These are phyloP conservation scores for Hypomyces perniciosus DNA, from an alignment of 2,329 filamentous ascomycete genomes.

Conservation along the genomic window DNA sequence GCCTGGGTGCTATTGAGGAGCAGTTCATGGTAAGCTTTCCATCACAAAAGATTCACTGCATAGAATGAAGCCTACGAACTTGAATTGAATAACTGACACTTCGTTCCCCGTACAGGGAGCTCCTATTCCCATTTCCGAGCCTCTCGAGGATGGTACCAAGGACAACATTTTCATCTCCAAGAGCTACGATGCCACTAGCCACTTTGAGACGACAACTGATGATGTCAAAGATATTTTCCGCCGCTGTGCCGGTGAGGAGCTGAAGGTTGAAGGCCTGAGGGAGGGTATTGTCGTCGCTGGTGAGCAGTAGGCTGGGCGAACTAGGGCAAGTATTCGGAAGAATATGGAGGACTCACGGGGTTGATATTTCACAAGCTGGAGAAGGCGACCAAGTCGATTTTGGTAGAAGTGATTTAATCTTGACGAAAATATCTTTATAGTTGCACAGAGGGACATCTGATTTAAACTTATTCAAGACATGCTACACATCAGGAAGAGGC, in stretches of 20 bases:
- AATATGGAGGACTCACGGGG: conserved; percentile 1
- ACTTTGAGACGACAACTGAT: conserved; percentile 89
- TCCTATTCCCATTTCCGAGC: conserved; percentile 91
- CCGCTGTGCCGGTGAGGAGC: conserved; percentile 74
- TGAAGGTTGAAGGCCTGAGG: conserved; percentile 81
- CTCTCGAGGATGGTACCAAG: conserved; percentile 69
- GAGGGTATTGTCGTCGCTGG: conserved; percentile 71
- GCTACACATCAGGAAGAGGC: no score
- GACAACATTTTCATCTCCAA: conserved; percentile 97
- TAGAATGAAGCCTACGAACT: background rate
- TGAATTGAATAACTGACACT: background rate
- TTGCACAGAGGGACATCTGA: no score
- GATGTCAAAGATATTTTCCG: conserved; percentile 93
- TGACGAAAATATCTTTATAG: no score
- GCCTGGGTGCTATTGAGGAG: conserved; percentile 90
- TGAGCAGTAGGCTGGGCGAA: conserved; percentile 41
- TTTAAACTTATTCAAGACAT: no score
- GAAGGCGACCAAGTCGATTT: conserved; percentile 7
- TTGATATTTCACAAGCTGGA: conserved; percentile 6
- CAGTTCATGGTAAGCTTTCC: conserved; percentile 71
- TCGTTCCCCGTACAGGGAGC: conserved; percentile 46
- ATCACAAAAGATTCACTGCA: background rate
- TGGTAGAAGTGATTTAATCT: no score
- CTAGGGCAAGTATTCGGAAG: background rate
- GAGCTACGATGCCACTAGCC: conserved; percentile 95